A percentile compares a stretch with the other conserved stretches of the same genome.
These are phyloP conservation scores for Tylopilus sp. DNA, from an alignment of 768 basidiomycete genomes.

Conservation along the genomic window DNA sequence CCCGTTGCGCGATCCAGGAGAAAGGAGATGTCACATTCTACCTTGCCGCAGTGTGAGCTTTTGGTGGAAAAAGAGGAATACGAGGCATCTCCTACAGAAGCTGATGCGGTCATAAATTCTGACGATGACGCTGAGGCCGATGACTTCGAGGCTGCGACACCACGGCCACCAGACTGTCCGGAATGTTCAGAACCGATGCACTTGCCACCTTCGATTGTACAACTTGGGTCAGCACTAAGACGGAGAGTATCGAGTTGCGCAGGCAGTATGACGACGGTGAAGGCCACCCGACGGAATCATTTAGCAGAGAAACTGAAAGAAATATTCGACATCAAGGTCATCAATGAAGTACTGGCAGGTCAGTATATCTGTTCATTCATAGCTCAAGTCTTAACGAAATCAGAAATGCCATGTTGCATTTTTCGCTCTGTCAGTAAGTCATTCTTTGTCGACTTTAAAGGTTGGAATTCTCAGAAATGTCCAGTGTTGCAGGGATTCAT, in stretches of 20 bases:
- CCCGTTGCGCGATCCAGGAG: constrained; percentile 69
- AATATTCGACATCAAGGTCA: constrained; percentile 77
- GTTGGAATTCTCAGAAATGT: constrained; percentile 2
- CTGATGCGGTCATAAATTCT: constrained; percentile 33
- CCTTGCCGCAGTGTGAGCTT: constrained; percentile 7
- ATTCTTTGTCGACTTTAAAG: neutral
- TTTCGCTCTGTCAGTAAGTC: constrained; percentile 83
- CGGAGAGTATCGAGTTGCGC: constrained; percentile 36
- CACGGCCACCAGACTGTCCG: constrained; percentile 32
- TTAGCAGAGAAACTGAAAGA: constrained; percentile 88
- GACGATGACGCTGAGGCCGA: constrained; percentile 55
- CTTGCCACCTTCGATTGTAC: constrained; percentile 5
- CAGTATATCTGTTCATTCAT: constrained; percentile 21
- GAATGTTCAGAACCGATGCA: constrained; percentile 6
- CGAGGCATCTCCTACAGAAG: constrained; percentile 30
- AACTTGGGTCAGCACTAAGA: constrained; percentile 19
- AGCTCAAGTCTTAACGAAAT: constrained; percentile 7
- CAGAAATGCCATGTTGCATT: constrained; percentile 94
- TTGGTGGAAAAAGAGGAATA: constrained; percentile 26
- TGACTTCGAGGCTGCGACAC: constrained; percentile 56
- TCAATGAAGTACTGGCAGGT: constrained; percentile 86
- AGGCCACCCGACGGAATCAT: constrained; percentile 59
- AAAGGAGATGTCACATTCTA: constrained; percentile 24
- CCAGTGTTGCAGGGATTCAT: constrained; percentile 95
- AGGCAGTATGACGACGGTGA: constrained; percentile 73